phyloP scores from a whole-genome alignment of 495 filamentous ascomycete genomes.

The Xylaria curta region DNA sequence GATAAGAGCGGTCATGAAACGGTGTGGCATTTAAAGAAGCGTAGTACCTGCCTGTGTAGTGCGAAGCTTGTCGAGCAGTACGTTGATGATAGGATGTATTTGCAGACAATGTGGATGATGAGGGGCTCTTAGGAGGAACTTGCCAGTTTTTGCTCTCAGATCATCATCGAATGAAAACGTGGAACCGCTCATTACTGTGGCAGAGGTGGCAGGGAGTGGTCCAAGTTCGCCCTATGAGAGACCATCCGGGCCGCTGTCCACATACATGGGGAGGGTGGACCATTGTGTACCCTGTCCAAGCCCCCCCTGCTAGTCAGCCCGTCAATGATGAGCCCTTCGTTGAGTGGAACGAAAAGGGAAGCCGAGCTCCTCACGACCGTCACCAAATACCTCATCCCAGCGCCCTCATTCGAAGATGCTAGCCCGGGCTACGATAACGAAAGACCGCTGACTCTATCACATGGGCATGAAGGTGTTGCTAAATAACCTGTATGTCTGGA shows the following conservation, averaged over 20 bases:
- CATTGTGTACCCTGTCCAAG: conserved; percentile 40
- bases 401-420: conserved; percentile 31
- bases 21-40: neutral
- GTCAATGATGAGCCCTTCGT: conserved; percentile 34
- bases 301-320: conserved; percentile 43
- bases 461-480: conserved; percentile 22
- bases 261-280: conserved; percentile 34
- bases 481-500: conserved; percentile 8
- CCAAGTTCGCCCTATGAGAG: conserved; percentile 45
- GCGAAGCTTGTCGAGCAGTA: conserved; percentile 21
- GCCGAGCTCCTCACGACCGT: conserved; percentile 30
- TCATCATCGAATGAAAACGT: conserved; percentile 41
- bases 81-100: conserved; percentile 37
- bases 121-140: conserved; percentile 32
- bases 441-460: conserved; percentile 30
- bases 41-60: conserved; percentile 13
- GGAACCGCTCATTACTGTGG: conserved; percentile 38
- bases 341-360: conserved; percentile 36
- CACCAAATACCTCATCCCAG: conserved; percentile 42
- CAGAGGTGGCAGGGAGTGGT: conserved; percentile 42
- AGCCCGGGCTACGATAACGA: conserved; percentile 9
- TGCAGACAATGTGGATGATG: conserved; percentile 31
- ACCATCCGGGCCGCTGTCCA: conserved; percentile 20
- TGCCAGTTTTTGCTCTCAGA: conserved; percentile 36
- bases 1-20: conserved; percentile 1